Percentiles rank a stretch among this genome's conserved stretches.
Conservation (phyloP, 768 basidiomycete species). For the Lepiota brunneoincarnata region DNA sequence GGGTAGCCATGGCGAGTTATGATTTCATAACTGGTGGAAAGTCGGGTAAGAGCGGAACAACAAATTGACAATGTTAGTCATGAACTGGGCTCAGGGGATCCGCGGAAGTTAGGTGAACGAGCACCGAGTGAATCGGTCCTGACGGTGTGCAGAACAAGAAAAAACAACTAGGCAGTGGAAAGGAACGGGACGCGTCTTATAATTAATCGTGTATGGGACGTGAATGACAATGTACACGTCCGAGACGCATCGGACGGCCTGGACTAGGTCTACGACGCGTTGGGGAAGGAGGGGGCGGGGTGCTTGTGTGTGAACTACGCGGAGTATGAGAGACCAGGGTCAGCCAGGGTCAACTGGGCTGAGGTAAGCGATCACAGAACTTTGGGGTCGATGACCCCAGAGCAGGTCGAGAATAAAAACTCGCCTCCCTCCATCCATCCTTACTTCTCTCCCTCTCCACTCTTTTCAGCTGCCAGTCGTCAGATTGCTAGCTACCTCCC, state of each 20-base stretch:
- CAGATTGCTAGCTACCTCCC: slow-evolving; percentile 15
- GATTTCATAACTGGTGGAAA: no score
- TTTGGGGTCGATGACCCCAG: slow-evolving; percentile 48
- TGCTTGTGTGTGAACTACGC: neutral
- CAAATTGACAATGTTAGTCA: no score
- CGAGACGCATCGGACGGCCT: no score
- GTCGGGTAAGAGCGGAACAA: no score
- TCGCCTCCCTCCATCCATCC: slow-evolving; percentile 13
- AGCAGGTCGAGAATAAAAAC: slow-evolving; percentile 25
- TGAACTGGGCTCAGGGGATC: no score
- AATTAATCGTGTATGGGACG: neutral
- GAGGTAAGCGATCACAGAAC: slow-evolving; percentile 35
- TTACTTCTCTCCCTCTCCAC: slow-evolving; percentile 16
- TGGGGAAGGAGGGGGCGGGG: neutral
- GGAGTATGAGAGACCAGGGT: neutral
- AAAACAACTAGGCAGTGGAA: no score
- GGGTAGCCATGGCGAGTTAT: no score
- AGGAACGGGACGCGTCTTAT: neutral
- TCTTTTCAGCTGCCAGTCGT: slow-evolving; percentile 16
- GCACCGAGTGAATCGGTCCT: no score
- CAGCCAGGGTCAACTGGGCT: slow-evolving; percentile 15
- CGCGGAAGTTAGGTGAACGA: no score
- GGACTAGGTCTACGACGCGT: neutral
- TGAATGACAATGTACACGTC: no score
- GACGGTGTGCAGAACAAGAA: no score